Evolutionary conservation across 371 early-diverging fungal genomes (phyloP), one percentile per base, ranked within the genome.

Genomic region (Globomyces sp.): DNA sequence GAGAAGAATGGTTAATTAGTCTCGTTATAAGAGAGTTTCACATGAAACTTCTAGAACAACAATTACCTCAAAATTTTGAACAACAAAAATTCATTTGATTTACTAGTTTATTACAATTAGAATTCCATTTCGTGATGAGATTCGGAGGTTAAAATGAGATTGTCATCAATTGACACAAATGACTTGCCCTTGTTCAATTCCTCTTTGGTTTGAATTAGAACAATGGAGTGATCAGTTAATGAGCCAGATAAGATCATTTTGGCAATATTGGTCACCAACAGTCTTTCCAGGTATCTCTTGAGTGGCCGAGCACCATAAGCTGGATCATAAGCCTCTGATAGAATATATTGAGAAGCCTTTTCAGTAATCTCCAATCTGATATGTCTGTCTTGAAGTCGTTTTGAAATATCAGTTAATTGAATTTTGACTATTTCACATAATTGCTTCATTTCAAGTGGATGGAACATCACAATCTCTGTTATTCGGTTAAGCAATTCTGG

Each of bases 401-500:
- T 73, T 52, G 74, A 78, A 46, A 94, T 80, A 39, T 80, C 72
- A 2, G 63, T 60, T 1, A 91, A 73, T 74, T 89, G 90, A 63
- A 87, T 77, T 37, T 70, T 70, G 43, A 89, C 85, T 53, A 93
- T 92, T 46, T 77, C 68, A 41, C 72, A 68, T 43, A 92, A 79
- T 42, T 82, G 74, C 9, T 74, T 74, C 42, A 55, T 69, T 41
- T 64, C 61, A 8, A 94, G 80, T 34, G 87, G 80, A 55, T 86
- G 80, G 79, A 94, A 94, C 57, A 90, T 73, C n/a, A 91, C 80
- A 58, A 92, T 85, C 65, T 89, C 89, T 64, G 92, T 92, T 44
- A 94, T 86, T 6, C 94, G 80, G 77, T 94, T 94, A 36, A 94
- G 78, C 64, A 94, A 80, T 72, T 93, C 92, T 9, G 92, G 92